These are phyloP conservation scores for Metarhizium guizhouense DNA, from an alignment of 2,329 filamentous ascomycete species.

Conservation along the genomic window DNA sequence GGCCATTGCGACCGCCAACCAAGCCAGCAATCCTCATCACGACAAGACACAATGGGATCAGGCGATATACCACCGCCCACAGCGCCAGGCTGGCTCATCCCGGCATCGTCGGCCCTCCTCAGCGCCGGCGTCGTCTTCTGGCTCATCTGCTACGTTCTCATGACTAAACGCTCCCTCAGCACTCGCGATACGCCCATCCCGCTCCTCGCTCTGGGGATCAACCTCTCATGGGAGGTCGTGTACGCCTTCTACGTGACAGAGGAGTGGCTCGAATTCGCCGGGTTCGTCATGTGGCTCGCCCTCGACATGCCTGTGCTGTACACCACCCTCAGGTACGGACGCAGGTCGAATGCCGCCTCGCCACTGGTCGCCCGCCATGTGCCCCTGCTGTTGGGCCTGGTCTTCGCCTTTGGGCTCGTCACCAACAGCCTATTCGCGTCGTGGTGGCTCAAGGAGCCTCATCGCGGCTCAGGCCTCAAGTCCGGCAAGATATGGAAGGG, in stretches of 20 bases:
- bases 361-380: slow-evolving; percentile 33
- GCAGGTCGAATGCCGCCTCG: slow-evolving; percentile 31
- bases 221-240: slow-evolving; percentile 43
- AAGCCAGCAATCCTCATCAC: not conserved
- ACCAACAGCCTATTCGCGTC: slow-evolving; percentile 33
- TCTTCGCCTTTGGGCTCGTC: slow-evolving; percentile 27
- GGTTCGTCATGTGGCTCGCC: slow-evolving; percentile 39
- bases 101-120: slow-evolving; percentile 24
- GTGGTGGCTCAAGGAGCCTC: slow-evolving; percentile 38
- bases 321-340: slow-evolving; percentile 33
- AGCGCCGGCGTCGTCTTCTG: slow-evolving; percentile 29
- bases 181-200: slow-evolving; percentile 42
- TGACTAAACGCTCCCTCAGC: slow-evolving; percentile 33
- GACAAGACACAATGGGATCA: slow-evolving; percentile 24
- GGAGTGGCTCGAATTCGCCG: slow-evolving; percentile 29
- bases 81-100: slow-evolving; percentile 28
- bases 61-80: slow-evolving; percentile 27
- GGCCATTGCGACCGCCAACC: not conserved
- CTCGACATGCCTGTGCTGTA: slow-evolving; percentile 40
- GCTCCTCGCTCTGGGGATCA: slow-evolving; percentile 36
- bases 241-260: slow-evolving; percentile 39
- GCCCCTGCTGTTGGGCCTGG: slow-evolving; percentile 23
- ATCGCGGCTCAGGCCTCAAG: slow-evolving; percentile 31
- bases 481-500: slow-evolving; percentile 35
- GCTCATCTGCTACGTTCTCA: slow-evolving; percentile 36